phyloP scores from a whole-genome alignment of 106 monocot genomes.

The Acorus calamus region DNA sequence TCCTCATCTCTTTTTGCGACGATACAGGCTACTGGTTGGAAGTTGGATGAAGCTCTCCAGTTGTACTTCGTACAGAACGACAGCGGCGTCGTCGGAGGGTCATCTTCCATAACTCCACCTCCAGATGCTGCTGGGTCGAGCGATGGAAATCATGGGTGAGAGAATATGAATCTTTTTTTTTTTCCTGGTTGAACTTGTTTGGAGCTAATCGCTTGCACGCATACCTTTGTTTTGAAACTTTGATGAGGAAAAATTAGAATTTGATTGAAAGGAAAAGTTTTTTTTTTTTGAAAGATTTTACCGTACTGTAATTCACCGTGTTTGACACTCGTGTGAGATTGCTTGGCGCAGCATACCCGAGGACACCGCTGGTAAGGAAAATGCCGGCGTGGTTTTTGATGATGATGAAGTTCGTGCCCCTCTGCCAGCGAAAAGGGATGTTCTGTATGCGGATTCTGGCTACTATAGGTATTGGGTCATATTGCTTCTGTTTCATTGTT shows the following conservation, averaged over 20 bases:
- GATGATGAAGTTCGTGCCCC: conserved; percentile 64
- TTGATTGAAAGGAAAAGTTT: too few species aligned
- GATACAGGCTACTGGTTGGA: conserved; percentile 65
- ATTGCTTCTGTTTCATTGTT: conserved; percentile 9
- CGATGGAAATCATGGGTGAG: conserved; percentile 13
- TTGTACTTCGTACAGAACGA: conserved; percentile 70
- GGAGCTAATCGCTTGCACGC: too few species aligned
- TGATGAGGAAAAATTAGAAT: too few species aligned
- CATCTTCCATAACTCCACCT: conserved; percentile 2
- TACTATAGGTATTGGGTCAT: conserved; percentile 16
- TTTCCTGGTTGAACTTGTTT: not conserved
- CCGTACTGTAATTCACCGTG: too few species aligned
- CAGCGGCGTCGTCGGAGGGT: conserved; percentile 11
- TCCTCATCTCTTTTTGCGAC: not conserved
- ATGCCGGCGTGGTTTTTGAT: conserved; percentile 10
- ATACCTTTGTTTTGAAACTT: too few species aligned
- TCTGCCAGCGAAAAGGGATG: conserved; percentile 51
- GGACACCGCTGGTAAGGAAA: conserved; percentile 11
- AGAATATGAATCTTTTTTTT: not conserved
- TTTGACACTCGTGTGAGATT: too few species aligned
- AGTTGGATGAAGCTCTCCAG: conserved; percentile 79
- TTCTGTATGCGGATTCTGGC: conserved; percentile 47
- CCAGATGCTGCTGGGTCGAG: not conserved
- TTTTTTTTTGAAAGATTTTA: too few species aligned
- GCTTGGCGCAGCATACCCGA: conserved; percentile 5